A percentile compares a stretch with the other conserved stretches of the same genome.
Evolutionary conservation across 2,329 filamentous ascomycete species (phyloP).

Genomic region (Madurella mycetomatis): DNA sequence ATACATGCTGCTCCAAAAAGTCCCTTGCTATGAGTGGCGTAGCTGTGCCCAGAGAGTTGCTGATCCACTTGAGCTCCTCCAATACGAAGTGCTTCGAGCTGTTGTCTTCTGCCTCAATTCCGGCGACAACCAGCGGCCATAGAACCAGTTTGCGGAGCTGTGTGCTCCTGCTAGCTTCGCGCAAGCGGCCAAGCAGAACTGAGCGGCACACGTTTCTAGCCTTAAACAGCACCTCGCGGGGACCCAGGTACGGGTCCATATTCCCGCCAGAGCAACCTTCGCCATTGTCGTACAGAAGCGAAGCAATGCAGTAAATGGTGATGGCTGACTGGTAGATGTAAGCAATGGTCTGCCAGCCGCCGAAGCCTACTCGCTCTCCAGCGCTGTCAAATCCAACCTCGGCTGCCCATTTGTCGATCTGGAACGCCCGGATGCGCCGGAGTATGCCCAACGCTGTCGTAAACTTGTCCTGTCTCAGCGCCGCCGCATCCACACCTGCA

Average conservation of each 20-base stretch:
- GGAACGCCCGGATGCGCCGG: background rate
- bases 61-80: constrained; percentile 3
- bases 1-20: background rate
- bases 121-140: constrained; percentile 7
- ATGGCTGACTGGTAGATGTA: constrained; percentile 4
- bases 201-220: background rate
- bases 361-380: background rate
- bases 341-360: background rate
- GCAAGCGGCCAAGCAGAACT: background rate
- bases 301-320: constrained; percentile 6
- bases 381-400: background rate
- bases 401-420: constrained; percentile 1
- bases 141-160: constrained; percentile 8
- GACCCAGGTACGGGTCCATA: background rate
- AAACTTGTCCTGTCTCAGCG: background rate
- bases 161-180: background rate
- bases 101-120: background rate
- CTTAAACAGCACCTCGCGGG: background rate
- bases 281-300: background rate
- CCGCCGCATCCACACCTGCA: background rate
- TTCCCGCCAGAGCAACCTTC: too few species aligned
- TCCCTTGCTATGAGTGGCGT: constrained; percentile 4
- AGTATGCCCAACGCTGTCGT: background rate
- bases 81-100: background rate
- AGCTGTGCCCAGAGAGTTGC: constrained; percentile 3